Percentiles rank a stretch among this genome's conserved stretches.
Conservation (phyloP, 2,329 filamentous ascomycete genomes). For the Curvularia hawaiiensis region DNA sequence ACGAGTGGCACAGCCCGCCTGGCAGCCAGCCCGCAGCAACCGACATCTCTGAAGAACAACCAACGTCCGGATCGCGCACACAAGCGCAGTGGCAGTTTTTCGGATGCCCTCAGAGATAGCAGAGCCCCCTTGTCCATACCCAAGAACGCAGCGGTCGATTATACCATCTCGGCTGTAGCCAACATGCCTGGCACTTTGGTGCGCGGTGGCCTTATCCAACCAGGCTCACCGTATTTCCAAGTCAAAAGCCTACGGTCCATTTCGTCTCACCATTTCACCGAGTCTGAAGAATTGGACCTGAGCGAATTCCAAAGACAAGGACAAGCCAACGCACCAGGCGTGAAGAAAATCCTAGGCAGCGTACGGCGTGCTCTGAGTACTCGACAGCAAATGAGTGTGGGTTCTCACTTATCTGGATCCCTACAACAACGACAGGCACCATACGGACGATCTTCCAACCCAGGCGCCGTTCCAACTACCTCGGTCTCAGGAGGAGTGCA, state of each 20-base stretch:
- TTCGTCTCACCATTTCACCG: slow-evolving; percentile 41
- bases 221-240: slow-evolving; percentile 80
- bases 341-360: slow-evolving; percentile 85
- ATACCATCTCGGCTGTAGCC: slow-evolving; percentile 61
- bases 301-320: slow-evolving; percentile 31
- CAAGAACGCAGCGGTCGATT: slow-evolving; percentile 49
- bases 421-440: slow-evolving; percentile 31
- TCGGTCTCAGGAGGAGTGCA: slow-evolving; percentile 38
- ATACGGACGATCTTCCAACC: slow-evolving; percentile 37
- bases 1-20: slow-evolving; percentile 36
- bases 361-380: slow-evolving; percentile 82
- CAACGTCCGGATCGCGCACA: slow-evolving; percentile 57
- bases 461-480: slow-evolving; percentile 28
- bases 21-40: slow-evolving; percentile 38
- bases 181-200: slow-evolving; percentile 84
- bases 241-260: slow-evolving; percentile 41
- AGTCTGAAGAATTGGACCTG: slow-evolving; percentile 32
- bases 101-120: slow-evolving; percentile 79
- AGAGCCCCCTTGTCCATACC: slow-evolving; percentile 58
- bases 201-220: slow-evolving; percentile 82
- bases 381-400: slow-evolving; percentile 44
- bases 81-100: slow-evolving; percentile 85
- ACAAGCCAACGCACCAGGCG: slow-evolving; percentile 61
- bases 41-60: slow-evolving; percentile 31
- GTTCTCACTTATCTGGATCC: slow-evolving; percentile 28